Conservation (phyloP, 163 green algal genomes). For the Chlorella variabilis region DNA sequence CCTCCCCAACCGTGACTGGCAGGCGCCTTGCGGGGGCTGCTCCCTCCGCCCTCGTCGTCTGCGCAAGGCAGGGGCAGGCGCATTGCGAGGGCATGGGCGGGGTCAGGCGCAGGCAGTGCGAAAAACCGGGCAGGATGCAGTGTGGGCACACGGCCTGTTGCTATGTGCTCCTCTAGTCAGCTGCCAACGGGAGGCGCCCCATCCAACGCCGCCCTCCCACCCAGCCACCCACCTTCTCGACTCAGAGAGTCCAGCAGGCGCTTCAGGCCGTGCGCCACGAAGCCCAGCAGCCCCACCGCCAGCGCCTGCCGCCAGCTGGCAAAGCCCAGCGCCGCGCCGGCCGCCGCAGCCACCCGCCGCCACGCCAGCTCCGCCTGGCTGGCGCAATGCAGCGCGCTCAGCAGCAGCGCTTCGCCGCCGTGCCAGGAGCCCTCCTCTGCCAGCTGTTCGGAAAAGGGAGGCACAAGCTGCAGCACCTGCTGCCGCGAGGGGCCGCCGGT, state of each 20-base stretch:
- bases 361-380: neutral
- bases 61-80: too few relatives aligned
- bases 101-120: too few relatives aligned
- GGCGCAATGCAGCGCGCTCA: neutral
- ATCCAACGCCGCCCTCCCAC: too few relatives aligned
- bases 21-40: too few relatives aligned
- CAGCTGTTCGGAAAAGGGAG: neutral
- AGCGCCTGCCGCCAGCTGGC: neutral
- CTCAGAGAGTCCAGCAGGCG: neutral
- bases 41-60: too few relatives aligned
- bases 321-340: neutral
- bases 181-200: too few relatives aligned
- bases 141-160: too few relatives aligned
- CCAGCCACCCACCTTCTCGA: neutral
- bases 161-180: too few relatives aligned
- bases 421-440: neutral
- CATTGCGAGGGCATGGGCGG: too few relatives aligned
- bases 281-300: neutral
- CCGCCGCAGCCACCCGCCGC: neutral
- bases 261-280: neutral
- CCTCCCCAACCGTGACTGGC: neutral
- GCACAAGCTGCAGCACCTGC: conserved; percentile 1
- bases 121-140: too few relatives aligned
- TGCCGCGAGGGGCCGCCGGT: neutral
- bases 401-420: neutral